These are phyloP conservation scores for Dioszegia crocea DNA, from an alignment of 768 basidiomycete species.

Conservation along the genomic window DNA sequence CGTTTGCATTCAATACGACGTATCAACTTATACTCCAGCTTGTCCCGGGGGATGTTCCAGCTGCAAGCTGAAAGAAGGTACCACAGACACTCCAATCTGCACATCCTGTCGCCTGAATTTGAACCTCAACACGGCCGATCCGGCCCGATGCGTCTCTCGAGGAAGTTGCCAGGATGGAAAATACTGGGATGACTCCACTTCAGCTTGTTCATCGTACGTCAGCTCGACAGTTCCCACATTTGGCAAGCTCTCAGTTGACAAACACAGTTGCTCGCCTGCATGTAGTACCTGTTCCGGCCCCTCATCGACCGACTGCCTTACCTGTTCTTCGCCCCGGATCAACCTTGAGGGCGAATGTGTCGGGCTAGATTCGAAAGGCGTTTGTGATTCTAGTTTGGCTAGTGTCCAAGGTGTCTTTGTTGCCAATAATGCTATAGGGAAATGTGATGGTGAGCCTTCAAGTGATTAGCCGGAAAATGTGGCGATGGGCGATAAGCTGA, in stretches of 20 bases:
- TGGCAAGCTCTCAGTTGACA: not conserved
- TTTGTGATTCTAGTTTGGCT: conserved; percentile 39
- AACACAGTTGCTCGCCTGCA: conserved; percentile 45
- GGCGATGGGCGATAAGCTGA: not conserved
- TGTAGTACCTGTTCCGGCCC: conserved; percentile 45
- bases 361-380: conserved; percentile 31
- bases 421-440: conserved; percentile 31
- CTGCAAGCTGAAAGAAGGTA: conserved; percentile 26
- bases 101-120: conserved; percentile 19
- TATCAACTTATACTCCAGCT: conserved; percentile 17
- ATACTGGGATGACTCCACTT: conserved; percentile 30
- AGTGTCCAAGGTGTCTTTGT: conserved; percentile 35
- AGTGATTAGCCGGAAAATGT: no score
- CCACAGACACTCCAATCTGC: conserved; percentile 21
- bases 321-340: conserved; percentile 39
- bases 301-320: conserved; percentile 35
- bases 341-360: conserved; percentile 42
- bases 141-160: conserved; percentile 22
- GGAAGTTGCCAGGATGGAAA: conserved; percentile 32
- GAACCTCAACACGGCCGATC: conserved; percentile 15
- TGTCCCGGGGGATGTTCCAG: conserved; percentile 42
- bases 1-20: not conserved
- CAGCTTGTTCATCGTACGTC: conserved; percentile 35
- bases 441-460: conserved; percentile 47
- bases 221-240: not conserved